These are phyloP conservation scores for Hexamita inflata DNA, from an alignment of 208 protist species.

Conservation along the genomic window DNA sequence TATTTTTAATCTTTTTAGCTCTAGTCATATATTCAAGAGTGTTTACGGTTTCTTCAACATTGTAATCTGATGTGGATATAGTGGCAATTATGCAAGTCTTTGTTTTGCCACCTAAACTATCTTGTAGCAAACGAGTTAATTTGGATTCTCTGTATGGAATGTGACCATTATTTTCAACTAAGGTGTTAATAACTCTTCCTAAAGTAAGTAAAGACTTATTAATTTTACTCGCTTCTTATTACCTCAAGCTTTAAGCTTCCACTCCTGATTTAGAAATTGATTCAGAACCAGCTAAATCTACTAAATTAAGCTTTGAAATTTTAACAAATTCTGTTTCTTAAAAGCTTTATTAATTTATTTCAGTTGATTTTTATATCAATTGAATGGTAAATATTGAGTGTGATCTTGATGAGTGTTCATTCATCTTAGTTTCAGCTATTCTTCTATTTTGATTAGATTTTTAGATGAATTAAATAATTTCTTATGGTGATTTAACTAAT, in stretches of 20 bases:
- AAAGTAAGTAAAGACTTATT: conserved; percentile 36
- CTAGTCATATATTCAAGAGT: conserved; percentile 37
- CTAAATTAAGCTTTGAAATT: conserved; percentile 16
- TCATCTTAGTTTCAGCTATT: conserved; percentile 35
- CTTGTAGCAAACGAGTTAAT: conserved; percentile 38
- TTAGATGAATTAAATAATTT: conserved; percentile 25
- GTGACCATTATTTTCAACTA: conserved; percentile 33
- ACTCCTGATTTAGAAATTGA: conserved; percentile 12
- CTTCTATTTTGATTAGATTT: conserved; percentile 13
- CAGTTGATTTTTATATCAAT: conserved; percentile 14
- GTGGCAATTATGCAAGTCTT: conserved; percentile 30
- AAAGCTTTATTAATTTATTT: not conserved
- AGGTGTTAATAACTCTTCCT: conserved; percentile 35
- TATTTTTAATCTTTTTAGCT: conserved; percentile 40
- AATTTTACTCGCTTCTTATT: conserved; percentile 39
- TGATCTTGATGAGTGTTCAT: conserved; percentile 30
- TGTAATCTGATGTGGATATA: not conserved
- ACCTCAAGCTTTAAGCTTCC: not conserved
- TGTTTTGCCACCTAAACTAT: conserved; percentile 34
- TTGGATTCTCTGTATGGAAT: conserved; percentile 45
- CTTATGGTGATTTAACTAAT: not conserved
- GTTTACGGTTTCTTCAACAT: conserved; percentile 20
- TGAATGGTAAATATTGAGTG: conserved; percentile 35
- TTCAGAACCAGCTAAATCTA: conserved; percentile 43
- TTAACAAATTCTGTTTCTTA: not conserved